A percentile compares a stretch with the other conserved stretches of the same genome.
Conservation (phyloP, 768 basidiomycete species). For the Leccinum barrowsii region DNA sequence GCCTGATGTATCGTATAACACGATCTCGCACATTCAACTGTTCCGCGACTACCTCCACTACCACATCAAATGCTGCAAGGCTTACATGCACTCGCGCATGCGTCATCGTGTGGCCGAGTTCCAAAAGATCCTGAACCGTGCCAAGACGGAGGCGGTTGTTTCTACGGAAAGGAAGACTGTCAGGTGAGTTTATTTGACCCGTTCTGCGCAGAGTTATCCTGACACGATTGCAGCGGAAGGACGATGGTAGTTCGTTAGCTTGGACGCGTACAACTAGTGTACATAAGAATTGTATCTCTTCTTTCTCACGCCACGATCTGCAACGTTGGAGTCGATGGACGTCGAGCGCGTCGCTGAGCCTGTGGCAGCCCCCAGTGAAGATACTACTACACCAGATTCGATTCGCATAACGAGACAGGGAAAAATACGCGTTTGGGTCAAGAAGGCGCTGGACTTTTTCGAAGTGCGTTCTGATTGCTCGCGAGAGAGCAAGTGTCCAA, state of each 20-base stretch:
- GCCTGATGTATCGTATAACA: slow-evolving; percentile 59
- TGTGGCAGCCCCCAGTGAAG: slow-evolving; percentile 3
- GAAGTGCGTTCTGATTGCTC: slow-evolving; percentile 38
- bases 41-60: slow-evolving; percentile 99
- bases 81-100: slow-evolving; percentile 99
- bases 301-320: slow-evolving; percentile 22
- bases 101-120: slow-evolving; percentile 91
- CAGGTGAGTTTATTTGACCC: slow-evolving; percentile 47
- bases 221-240: slow-evolving; percentile 42
- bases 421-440: slow-evolving; percentile 51
- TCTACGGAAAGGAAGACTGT: slow-evolving; percentile 83
- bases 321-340: slow-evolving; percentile 14
- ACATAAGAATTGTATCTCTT: not conserved
- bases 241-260: slow-evolving; percentile 52
- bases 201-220: slow-evolving; percentile 1
- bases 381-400: slow-evolving; percentile 20
- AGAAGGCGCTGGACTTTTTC: slow-evolving; percentile 51
- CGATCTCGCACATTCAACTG: slow-evolving; percentile 92
- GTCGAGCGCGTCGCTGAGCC: slow-evolving; percentile 3
- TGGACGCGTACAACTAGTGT: not conserved
- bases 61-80: slow-evolving; percentile 98
- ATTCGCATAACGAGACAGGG: slow-evolving; percentile 56
- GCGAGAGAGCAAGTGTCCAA: slow-evolving; percentile 2
- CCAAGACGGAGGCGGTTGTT: slow-evolving; percentile 85
- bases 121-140: slow-evolving; percentile 92